phyloP scores from a whole-genome alignment of 345 rosid genomes.

The Rhodamnia argentea region DNA sequence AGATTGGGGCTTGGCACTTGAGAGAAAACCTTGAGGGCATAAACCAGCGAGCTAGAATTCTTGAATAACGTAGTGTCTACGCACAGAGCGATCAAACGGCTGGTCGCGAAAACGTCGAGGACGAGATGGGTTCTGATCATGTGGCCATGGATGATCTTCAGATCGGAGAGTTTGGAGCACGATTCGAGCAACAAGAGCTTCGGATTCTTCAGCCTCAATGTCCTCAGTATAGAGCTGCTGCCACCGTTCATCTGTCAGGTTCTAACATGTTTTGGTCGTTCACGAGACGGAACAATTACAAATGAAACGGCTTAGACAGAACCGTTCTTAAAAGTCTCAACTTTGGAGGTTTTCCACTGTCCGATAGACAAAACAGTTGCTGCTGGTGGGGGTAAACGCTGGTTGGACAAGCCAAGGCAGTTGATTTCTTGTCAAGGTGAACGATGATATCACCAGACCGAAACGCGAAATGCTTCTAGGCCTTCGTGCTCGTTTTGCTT shows the following conservation, averaged over 20 bases:
- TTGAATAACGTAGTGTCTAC: constrained; percentile 6
- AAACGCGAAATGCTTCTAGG: no score
- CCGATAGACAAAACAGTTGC: not conserved
- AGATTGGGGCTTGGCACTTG: constrained; percentile 50
- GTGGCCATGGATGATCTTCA: constrained; percentile 60
- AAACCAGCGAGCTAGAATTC: constrained; percentile 13
- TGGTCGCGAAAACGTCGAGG: constrained; percentile 43
- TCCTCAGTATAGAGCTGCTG: constrained; percentile 19
- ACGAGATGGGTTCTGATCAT: constrained; percentile 50
- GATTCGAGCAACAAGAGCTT: constrained; percentile 47
- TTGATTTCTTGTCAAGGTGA: not conserved
- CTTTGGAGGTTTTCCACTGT: not conserved
- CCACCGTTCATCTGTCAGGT: not conserved
- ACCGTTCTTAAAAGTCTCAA: not conserved
- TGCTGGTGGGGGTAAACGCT: not conserved
- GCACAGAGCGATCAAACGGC: constrained; percentile 47
- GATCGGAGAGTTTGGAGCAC: constrained; percentile 30
- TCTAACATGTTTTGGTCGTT: not conserved
- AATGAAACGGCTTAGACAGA: not conserved
- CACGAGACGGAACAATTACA: not conserved
- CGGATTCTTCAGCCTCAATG: constrained; percentile 40
- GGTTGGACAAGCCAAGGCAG: not conserved
- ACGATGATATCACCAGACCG: not conserved
- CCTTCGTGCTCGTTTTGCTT: not conserved
- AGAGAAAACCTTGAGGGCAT: constrained; percentile 34